A percentile compares a stretch with the other conserved stretches of the same genome.
These are phyloP conservation scores for Harringtonia aguacate DNA, from an alignment of 2,329 filamentous ascomycete species.

Conservation along the genomic window DNA sequence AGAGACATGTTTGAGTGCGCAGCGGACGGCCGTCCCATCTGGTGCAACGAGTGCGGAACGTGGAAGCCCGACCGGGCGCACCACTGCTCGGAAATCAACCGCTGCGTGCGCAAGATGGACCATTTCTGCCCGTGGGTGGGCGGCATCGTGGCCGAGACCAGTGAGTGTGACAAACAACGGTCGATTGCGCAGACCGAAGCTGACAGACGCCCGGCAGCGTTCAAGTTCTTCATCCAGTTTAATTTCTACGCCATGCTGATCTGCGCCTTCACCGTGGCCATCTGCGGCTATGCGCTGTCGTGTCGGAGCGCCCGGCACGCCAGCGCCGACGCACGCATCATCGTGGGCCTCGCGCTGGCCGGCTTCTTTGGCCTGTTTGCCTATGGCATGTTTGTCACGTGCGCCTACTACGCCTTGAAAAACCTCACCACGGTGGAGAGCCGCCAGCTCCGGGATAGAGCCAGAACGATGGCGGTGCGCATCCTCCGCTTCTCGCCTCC, in stretches of 20 bases:
- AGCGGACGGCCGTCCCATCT: constrained; percentile 70
- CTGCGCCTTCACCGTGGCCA: constrained; percentile 52
- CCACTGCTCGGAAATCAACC: constrained; percentile 70
- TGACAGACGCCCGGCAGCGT: constrained; percentile 37
- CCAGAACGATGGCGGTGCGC: constrained; percentile 65
- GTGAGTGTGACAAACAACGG: constrained; percentile 26
- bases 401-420: constrained; percentile 54
- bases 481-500: constrained; percentile 41
- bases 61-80: constrained; percentile 86
- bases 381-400: constrained; percentile 63
- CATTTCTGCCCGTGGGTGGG: constrained; percentile 98
- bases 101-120: constrained; percentile 85
- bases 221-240: constrained; percentile 92
- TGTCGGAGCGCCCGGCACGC: constrained; percentile 30
- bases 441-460: constrained; percentile 47
- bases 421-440: constrained; percentile 84
- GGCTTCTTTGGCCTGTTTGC: constrained; percentile 74
- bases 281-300: constrained; percentile 38
- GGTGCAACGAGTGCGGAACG: constrained; percentile 73
- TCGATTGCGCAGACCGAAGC: background rate
- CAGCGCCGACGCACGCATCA: constrained; percentile 26
- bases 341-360: constrained; percentile 55
- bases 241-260: constrained; percentile 61
- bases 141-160: constrained; percentile 76
- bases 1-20: constrained; percentile 80